A percentile compares a stretch with the other conserved stretches of the same genome.
Evolutionary conservation across 129 eudicot species (phyloP).

Genomic region (Flaveria sonorensis): DNA sequence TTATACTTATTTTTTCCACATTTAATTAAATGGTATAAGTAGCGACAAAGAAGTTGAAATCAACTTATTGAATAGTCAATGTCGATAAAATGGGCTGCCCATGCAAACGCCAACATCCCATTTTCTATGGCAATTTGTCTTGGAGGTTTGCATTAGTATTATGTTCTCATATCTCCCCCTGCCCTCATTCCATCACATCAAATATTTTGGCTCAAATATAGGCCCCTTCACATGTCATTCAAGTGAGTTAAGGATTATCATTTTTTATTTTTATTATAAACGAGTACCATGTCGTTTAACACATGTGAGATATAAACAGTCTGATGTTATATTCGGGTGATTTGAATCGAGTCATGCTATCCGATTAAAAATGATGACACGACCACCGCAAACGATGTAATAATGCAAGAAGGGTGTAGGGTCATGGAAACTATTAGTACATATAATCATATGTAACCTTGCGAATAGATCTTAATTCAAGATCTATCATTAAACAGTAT

Average conservation of each 20-base stretch:
- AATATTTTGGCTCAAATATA: background rate
- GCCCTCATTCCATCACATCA: constrained; percentile 4
- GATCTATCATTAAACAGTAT: no score
- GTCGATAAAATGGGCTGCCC: constrained; percentile 30
- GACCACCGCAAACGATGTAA: no score
- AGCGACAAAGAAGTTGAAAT: constrained; percentile 31
- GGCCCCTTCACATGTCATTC: constrained; percentile 1
- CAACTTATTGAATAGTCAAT: constrained; percentile 17
- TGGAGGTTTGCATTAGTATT: constrained; percentile 31
- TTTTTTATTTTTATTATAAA: background rate
- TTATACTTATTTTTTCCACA: constrained; percentile 2
- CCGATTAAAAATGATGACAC: background rate
- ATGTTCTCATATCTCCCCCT: constrained; percentile 19
- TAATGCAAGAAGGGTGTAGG: no score
- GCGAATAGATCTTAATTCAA: background rate
- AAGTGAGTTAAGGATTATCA: background rate
- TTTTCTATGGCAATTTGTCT: constrained; percentile 24
- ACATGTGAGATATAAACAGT: background rate
- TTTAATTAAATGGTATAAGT: constrained; percentile 1
- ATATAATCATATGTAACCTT: background rate
- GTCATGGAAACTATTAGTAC: background rate
- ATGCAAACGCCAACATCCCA: constrained; percentile 41
- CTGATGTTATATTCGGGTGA: background rate
- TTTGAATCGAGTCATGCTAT: background rate
- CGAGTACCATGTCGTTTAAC: background rate